These are phyloP conservation scores for Naganishia antarctica DNA, from an alignment of 768 basidiomycete species.

Conservation along the genomic window DNA sequence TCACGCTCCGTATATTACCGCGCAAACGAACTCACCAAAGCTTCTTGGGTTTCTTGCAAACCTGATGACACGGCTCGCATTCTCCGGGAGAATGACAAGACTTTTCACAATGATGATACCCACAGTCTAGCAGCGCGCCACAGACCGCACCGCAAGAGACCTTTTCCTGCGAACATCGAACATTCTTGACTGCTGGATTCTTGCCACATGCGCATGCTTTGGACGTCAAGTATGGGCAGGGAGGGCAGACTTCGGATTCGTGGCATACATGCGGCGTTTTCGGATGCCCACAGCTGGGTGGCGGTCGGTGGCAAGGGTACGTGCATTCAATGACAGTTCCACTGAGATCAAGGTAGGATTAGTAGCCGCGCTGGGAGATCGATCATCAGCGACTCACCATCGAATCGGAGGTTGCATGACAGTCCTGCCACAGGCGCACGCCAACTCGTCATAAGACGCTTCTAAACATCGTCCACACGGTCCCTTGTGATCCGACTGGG, in stretches of 20 bases:
- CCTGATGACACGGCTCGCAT: slow-evolving; percentile 70
- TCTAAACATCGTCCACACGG: slow-evolving; percentile 75
- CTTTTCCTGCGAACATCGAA: slow-evolving; percentile 77
- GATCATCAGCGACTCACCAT: slow-evolving; percentile 56
- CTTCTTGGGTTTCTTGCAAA: slow-evolving; percentile 81
- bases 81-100: slow-evolving; percentile 69
- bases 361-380: not conserved
- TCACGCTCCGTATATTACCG: not conserved
- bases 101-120: slow-evolving; percentile 80
- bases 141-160: slow-evolving; percentile 81
- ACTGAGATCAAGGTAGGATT: slow-evolving; percentile 1
- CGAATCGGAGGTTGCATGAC: slow-evolving; percentile 80
- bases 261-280: slow-evolving; percentile 76
- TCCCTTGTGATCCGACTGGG: slow-evolving; percentile 73
- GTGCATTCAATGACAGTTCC: slow-evolving; percentile 60
- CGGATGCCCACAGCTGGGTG: slow-evolving; percentile 76
- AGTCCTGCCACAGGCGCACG: slow-evolving; percentile 81
- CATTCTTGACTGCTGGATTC: slow-evolving; percentile 71
- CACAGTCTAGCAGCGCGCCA: slow-evolving; percentile 66
- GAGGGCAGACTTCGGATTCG: slow-evolving; percentile 70
- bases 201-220: slow-evolving; percentile 80
- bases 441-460: slow-evolving; percentile 86
- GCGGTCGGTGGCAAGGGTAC: slow-evolving; percentile 70
- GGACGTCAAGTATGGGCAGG: slow-evolving; percentile 73
- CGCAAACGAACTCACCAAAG: slow-evolving; percentile 59